phyloP scores from a whole-genome alignment of 2,329 filamentous ascomycete genomes.

The Calycina marina region DNA sequence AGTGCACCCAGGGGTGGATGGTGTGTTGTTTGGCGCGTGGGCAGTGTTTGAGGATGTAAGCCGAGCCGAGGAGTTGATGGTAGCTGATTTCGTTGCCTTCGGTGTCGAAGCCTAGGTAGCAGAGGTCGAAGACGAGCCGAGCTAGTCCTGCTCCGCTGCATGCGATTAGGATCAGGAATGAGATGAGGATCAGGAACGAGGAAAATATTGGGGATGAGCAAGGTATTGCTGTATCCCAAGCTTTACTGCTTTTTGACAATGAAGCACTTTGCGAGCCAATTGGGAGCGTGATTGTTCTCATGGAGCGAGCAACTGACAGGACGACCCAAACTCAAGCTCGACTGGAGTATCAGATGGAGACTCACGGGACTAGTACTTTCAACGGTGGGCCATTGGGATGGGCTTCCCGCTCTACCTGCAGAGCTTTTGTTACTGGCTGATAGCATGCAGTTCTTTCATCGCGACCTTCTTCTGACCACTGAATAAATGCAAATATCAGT shows the following conservation, averaged over 20 bases:
- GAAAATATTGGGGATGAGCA: no score
- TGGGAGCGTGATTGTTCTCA: no score
- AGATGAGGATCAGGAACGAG: no score
- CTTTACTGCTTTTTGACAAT: no score
- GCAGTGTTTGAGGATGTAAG: slow-evolving; percentile 59
- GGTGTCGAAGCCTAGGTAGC: slow-evolving; percentile 52
- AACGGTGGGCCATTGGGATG: slow-evolving; percentile 9
- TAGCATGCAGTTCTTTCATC: slow-evolving; percentile 67
- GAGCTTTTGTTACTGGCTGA: slow-evolving; percentile 51
- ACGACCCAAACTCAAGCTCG: no score
- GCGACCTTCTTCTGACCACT: slow-evolving; percentile 66
- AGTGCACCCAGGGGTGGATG: slow-evolving; percentile 74
- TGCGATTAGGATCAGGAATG: no score
- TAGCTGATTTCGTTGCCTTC: slow-evolving; percentile 97
- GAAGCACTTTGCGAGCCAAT: no score
- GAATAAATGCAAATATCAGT: neutral
- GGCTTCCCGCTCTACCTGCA: slow-evolving; percentile 34
- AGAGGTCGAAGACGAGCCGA: slow-evolving; percentile 78
- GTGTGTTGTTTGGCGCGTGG: slow-evolving; percentile 44
- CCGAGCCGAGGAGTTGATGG: slow-evolving; percentile 82
- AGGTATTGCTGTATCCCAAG: no score
- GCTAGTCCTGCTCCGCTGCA: slow-evolving; percentile 86
- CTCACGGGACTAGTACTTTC: slow-evolving; percentile 53
- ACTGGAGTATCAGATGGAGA: no score
- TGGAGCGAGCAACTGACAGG: no score